These are phyloP conservation scores for Eleusine indica DNA, from an alignment of 176 grass and related monocot species.

Conservation along the genomic window DNA sequence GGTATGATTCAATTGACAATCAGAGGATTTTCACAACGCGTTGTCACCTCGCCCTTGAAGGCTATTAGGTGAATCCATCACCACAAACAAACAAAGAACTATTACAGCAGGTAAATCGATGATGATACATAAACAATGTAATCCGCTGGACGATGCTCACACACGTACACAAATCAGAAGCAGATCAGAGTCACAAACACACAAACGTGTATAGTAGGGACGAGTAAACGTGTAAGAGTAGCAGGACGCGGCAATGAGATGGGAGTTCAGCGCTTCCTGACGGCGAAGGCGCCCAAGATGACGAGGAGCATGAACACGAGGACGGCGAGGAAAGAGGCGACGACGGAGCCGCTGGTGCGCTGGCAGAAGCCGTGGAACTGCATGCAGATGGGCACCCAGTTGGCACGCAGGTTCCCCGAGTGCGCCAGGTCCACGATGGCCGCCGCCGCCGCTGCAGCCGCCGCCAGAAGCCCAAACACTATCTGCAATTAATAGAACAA, in stretches of 20 bases:
- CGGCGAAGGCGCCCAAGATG: conserved; percentile 57
- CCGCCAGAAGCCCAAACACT: conserved; percentile 58
- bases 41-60: not conserved
- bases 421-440: conserved; percentile 87
- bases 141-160: not conserved
- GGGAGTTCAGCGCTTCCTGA: conserved; percentile 54
- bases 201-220: not conserved
- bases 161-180: not conserved
- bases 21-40: not conserved
- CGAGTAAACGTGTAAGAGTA: not conserved
- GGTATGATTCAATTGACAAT: not conserved
- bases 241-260: not conserved
- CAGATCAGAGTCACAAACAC: not conserved
- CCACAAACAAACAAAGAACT: not conserved
- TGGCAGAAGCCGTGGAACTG: conserved; percentile 84
- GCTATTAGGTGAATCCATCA: not conserved
- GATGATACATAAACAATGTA: not conserved
- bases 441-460: conserved; percentile 56
- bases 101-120: not conserved
- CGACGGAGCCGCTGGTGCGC: conserved; percentile 83
- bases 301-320: conserved; percentile 73
- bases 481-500: conserved; percentile 37
- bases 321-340: conserved; percentile 81
- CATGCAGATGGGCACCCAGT: conserved; percentile 97
- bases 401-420: conserved; percentile 72